These are phyloP conservation scores for Irpex sp. DNA, from an alignment of 1,284 basidiomycete species.

Conservation along the genomic window DNA sequence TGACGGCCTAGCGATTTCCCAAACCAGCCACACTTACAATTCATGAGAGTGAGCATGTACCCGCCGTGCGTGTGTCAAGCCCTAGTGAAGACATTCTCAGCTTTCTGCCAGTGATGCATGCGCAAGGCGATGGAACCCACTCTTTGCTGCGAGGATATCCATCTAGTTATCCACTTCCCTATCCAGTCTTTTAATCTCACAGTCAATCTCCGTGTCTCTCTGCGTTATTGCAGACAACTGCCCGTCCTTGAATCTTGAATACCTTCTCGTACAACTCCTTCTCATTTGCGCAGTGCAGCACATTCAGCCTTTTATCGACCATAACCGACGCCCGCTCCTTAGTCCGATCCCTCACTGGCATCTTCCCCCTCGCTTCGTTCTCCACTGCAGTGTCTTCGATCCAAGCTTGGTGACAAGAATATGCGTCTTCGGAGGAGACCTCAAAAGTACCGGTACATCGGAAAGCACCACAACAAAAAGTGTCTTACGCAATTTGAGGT, in stretches of 20 bases:
- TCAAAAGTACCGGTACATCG: neutral
- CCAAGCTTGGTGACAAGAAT: neutral
- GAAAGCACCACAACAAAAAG: neutral
- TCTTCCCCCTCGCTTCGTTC: neutral
- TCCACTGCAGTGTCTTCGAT: neutral
- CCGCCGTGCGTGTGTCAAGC: too few species aligned
- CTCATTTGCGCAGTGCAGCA: neutral
- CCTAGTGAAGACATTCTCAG: too few species aligned
- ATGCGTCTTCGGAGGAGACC: neutral
- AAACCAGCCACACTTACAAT: too few species aligned
- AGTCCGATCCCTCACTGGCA: neutral
- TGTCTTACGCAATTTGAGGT: neutral
- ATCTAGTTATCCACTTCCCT: too few species aligned
- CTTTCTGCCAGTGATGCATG: too few species aligned
- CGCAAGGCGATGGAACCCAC: too few species aligned
- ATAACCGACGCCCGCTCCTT: neutral
- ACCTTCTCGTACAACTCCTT: neutral
- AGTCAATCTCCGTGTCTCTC: too few species aligned
- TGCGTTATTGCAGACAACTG: too few species aligned
- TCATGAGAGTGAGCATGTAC: too few species aligned
- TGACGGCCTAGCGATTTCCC: too few species aligned
- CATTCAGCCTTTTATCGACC: neutral
- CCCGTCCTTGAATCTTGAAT: neutral
- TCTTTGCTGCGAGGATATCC: too few species aligned
- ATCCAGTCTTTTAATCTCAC: too few species aligned